Evolutionary conservation across 768 basidiomycete genomes (phyloP), one percentile per base, ranked within the genome.

Genomic region (Paxillus ammoniavirescens): DNA sequence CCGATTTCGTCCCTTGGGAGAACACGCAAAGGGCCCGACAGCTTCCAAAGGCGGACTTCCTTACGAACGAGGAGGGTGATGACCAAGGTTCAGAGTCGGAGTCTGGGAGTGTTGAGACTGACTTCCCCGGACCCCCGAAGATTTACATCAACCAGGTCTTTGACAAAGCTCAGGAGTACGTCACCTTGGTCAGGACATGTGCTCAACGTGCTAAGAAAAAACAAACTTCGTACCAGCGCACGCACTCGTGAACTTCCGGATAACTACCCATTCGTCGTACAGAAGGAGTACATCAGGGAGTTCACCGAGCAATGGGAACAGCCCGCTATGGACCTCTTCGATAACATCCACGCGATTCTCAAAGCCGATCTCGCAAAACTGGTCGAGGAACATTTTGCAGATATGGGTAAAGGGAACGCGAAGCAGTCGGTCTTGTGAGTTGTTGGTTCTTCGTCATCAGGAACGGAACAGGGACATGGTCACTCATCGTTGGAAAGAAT

Each of bases 201-300:
- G 14, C 42, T 31, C 14, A 43, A 42, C 33, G 15, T 21, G 21
- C 12, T 15, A 37, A 26, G 8, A 52, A 9, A 45, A 28, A 47
- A 0, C 12, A 33, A 52, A 28, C 38, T 17, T 15, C 15, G 42
- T 42, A 54, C 15, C 49, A 89, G 87, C 37, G 79, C 86, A 1
- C 77, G 82, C 10, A 83, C 86, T 1, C 79, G 87, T 0, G 86
- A 88, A 58, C 74, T 89, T 0, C 85, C 86, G 0, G 82, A 81
- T 6, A 78, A 78, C 55, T 84, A 81, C 54, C 85, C 86, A 0
- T 87, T 83, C 56, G 69, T 82, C 1, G 82, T 87, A 0, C 79
- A 82, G 50, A 67, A 77, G 30, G 64, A 66, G 0, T 83, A 77
- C 55, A 83, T 88, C 46, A 52, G 61, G 4, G 52, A 66, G 1